Percentiles rank a stretch among this genome's conserved stretches.
phyloP scores from a whole-genome alignment of 2,329 filamentous ascomycete species.

The Hypomyces rosellus region DNA sequence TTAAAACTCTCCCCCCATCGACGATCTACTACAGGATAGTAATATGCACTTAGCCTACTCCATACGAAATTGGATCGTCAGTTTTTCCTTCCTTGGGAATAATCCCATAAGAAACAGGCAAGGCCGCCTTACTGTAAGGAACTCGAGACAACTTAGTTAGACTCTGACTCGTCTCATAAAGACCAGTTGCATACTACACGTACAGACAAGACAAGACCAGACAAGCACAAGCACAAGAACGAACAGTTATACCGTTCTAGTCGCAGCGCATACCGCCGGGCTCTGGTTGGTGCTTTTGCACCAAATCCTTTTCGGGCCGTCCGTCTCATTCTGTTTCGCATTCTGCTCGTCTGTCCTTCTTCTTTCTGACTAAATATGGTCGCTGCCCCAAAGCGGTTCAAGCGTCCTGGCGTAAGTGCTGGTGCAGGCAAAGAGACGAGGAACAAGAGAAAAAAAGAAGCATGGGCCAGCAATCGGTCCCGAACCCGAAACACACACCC shows the following conservation, averaged over 20 bases:
- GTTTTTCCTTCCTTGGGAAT: too few relatives aligned
- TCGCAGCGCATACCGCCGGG: not conserved
- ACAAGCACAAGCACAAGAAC: too few relatives aligned
- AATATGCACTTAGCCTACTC: too few relatives aligned
- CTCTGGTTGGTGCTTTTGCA: not conserved
- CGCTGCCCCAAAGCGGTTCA: not conserved
- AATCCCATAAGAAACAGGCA: too few relatives aligned
- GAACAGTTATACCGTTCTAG: not conserved
- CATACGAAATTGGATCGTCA: too few relatives aligned
- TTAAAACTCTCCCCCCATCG: too few relatives aligned
- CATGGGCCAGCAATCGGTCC: not conserved
- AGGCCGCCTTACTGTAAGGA: too few relatives aligned
- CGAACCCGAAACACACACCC: not conserved
- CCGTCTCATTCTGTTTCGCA: conserved; percentile 6
- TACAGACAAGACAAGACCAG: too few relatives aligned
- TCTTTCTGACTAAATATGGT: not conserved
- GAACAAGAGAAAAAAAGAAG: not conserved
- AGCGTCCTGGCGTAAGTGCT: not conserved
- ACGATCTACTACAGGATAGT: too few relatives aligned
- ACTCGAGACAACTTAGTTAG: too few relatives aligned
- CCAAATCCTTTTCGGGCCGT: conserved; percentile 11
- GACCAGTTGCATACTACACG: too few relatives aligned
- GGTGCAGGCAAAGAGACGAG: not conserved
- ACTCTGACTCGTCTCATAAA: too few relatives aligned
- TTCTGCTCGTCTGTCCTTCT: not conserved